These are phyloP conservation scores for Botrytis aclada DNA, from an alignment of 2,329 filamentous ascomycete species.

Conservation along the genomic window DNA sequence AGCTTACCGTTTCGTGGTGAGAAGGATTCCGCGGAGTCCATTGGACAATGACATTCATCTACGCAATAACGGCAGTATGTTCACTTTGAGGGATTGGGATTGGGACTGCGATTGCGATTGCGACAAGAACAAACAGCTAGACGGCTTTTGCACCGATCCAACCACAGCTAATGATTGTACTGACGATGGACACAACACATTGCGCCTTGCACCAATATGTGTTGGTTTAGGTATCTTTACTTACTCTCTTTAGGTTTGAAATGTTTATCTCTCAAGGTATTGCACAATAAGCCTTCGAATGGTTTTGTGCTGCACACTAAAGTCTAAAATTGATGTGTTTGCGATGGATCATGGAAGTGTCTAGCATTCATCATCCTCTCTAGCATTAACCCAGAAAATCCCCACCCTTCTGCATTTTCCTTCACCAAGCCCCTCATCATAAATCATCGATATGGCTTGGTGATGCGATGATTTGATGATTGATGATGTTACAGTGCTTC, in stretches of 20 bases:
- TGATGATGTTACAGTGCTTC: slow-evolving; percentile 3
- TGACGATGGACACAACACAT: slow-evolving; percentile 7
- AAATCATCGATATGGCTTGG: background rate
- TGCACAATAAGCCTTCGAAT: background rate
- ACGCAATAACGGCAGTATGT: slow-evolving; percentile 6
- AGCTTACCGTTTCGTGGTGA: slow-evolving; percentile 27
- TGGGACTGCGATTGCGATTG: background rate
- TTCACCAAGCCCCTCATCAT: slow-evolving; percentile 5
- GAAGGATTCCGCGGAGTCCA: slow-evolving; percentile 22
- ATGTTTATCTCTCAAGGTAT: slow-evolving; percentile 5
- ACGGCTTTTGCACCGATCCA: background rate
- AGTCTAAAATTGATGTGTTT: slow-evolving; percentile 2
- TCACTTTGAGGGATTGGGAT: background rate
- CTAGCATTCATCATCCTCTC: background rate
- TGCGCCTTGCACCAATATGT: slow-evolving; percentile 1
- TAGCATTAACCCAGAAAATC: background rate
- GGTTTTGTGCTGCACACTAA: slow-evolving; percentile 1
- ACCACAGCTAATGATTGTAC: background rate
- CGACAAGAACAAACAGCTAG: background rate
- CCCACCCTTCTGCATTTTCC: slow-evolving; percentile 7
- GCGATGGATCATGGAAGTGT: background rate
- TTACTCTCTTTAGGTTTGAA: background rate
- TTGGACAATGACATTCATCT: slow-evolving; percentile 32
- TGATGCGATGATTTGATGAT: background rate
- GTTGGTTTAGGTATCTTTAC: background rate